phyloP scores from a whole-genome alignment of 148 eudicot species.

The Heliamphora exappendiculata region DNA sequence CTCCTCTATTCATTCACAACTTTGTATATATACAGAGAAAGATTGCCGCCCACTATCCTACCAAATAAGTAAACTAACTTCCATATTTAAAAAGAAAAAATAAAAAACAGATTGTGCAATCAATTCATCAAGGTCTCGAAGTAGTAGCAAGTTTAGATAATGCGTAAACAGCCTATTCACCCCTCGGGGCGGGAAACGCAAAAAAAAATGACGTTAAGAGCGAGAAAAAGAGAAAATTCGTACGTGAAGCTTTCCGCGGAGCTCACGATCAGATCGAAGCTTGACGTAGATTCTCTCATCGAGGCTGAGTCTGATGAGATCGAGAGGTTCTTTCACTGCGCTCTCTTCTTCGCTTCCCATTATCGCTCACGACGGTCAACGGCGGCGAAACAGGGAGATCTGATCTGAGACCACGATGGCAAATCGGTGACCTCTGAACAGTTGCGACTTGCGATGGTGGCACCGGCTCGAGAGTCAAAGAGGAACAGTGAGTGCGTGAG shows the following conservation, averaged over 20 bases:
- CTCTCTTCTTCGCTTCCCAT: constrained; percentile 12
- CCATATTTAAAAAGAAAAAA: neutral
- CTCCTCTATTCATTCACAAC: no score
- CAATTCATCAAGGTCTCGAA: neutral
- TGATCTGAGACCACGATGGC: no score
- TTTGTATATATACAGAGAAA: no score
- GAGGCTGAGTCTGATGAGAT: constrained; percentile 3
- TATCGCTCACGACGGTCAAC: no score
- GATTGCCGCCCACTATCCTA: no score
- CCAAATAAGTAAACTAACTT: no score
- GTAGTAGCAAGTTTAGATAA: neutral
- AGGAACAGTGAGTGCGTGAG: no score
- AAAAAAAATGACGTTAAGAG: neutral
- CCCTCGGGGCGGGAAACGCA: neutral
- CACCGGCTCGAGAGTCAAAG: no score
- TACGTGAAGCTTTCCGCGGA: constrained; percentile 8
- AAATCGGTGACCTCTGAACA: no score
- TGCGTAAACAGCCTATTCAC: neutral
- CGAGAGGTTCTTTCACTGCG: constrained; percentile 7
- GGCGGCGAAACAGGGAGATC: no score
- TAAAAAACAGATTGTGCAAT: no score
- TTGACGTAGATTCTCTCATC: constrained; percentile 14
- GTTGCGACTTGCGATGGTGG: no score
- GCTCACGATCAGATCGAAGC: constrained; percentile 7
- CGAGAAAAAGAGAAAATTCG: neutral